phyloP scores from a whole-genome alignment of 2,329 filamentous ascomycete genomes.

The Didymella pinodella region DNA sequence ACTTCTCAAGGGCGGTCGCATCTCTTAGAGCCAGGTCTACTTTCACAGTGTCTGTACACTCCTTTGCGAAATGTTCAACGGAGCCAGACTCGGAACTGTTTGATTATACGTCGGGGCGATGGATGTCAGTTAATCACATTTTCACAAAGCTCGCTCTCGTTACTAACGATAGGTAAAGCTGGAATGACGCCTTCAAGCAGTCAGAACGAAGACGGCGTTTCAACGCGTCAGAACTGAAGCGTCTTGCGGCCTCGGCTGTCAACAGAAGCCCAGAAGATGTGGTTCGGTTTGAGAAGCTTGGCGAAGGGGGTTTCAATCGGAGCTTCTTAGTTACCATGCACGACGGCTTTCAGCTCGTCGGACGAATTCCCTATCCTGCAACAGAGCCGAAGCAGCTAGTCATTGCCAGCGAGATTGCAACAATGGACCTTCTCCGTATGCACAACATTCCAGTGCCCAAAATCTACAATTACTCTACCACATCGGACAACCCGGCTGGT shows the following conservation, averaged over 20 bases:
- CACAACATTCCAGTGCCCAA: conserved; percentile 49
- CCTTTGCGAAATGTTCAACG: conserved; percentile 12
- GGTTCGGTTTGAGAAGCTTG: conserved; percentile 34
- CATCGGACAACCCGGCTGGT: conserved; percentile 48
- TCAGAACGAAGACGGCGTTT: conserved; percentile 32
- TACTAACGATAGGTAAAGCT: conserved; percentile 30
- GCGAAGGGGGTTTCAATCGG: conserved; percentile 39
- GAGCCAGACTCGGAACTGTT: conserved; percentile 27
- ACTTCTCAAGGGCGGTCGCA: too few species aligned
- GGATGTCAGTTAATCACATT: conserved; percentile 24
- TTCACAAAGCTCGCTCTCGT: background rate
- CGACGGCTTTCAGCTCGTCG: conserved; percentile 38
- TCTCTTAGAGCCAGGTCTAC: conserved; percentile 4
- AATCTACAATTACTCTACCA: conserved; percentile 47
- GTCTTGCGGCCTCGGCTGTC: conserved; percentile 39
- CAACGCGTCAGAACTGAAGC: conserved; percentile 34
- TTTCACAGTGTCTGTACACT: conserved; percentile 17
- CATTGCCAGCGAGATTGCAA: conserved; percentile 52
- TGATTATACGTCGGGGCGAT: conserved; percentile 36
- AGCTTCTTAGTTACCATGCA: conserved; percentile 36
- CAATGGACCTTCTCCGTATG: conserved; percentile 44
- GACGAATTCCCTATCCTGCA: conserved; percentile 34
- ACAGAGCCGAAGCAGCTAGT: conserved; percentile 37
- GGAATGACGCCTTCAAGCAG: conserved; percentile 30
- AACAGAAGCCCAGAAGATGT: conserved; percentile 32